Percentiles rank a stretch among this genome's conserved stretches.
Evolutionary conservation across 164 flowering plant genomes (phyloP).

Genomic region (Liquidambar formosana): DNA sequence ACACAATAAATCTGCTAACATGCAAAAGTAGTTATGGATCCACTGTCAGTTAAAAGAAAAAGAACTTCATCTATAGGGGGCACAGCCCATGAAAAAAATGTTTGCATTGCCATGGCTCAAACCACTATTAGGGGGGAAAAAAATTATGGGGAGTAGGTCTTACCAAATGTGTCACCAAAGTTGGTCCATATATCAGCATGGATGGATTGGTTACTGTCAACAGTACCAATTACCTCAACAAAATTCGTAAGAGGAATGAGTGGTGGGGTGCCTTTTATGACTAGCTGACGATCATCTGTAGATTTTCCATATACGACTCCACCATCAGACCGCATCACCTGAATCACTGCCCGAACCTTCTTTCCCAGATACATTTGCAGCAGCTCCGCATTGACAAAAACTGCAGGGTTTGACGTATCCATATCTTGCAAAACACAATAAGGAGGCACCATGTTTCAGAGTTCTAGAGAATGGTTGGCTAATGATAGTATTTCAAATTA

Average conservation of each 20-base stretch:
- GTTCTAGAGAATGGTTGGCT: not conserved
- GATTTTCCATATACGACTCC: conserved; percentile 63
- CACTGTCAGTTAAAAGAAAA: too few species aligned
- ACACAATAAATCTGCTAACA: too few species aligned
- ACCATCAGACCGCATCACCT: conserved; percentile 55
- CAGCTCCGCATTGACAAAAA: conserved; percentile 74
- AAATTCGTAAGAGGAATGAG: conserved; percentile 48
- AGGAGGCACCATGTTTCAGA: not conserved
- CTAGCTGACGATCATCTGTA: conserved; percentile 73
- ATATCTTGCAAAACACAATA: conserved; percentile 35
- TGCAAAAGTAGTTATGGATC: too few species aligned
- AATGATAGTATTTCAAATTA: not conserved
- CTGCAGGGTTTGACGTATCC: conserved; percentile 90
- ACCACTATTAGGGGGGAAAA: not conserved
- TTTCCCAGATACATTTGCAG: conserved; percentile 62
- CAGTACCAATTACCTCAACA: conserved; percentile 94
- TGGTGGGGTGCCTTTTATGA: conserved; percentile 54
- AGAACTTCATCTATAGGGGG: not conserved
- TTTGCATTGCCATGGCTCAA: too few species aligned
- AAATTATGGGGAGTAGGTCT: not conserved
- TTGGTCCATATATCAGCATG: conserved; percentile 80
- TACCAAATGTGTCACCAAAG: conserved; percentile 80
- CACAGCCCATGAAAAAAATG: too few species aligned
- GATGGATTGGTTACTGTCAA: conserved; percentile 75
- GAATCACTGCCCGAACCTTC: conserved; percentile 74